Evolutionary conservation across 805 yeast genomes (phyloP), one percentile per base, ranked within the genome.

Genomic region (Myxozyma neglecta): DNA sequence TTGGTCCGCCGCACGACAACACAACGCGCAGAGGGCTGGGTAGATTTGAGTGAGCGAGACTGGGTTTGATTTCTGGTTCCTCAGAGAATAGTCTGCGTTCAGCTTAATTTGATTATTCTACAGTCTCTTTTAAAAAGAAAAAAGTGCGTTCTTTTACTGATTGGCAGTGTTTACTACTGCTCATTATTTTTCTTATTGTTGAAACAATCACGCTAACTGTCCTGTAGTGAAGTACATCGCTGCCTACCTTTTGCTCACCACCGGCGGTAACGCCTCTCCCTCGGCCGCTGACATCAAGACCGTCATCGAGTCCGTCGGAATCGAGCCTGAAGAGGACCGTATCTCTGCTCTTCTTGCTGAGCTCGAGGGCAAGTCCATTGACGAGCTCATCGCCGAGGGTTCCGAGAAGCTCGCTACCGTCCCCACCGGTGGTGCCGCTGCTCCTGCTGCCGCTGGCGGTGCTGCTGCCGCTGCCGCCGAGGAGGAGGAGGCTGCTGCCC

Each of bases 351-450:
- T 94, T 75, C 80, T 94, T 74, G 73, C 88, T 72, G 89, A 94
- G 75, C 84, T 94, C 74, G 94, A 90, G 80, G 99, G 98, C 81
- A 94, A 94, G 87, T 76, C 89, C 76, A 84, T 90, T 74, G 85
- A 81, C 72, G 97, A 69, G 74, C 86, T 94, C 81, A 86, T 94
- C 74, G 88, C 96, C 74, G 94, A 86, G 83, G 99, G 99, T 85
- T 81, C 88, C 81, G 81, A 88, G 82, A 94, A 94, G 85, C 89
- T 94, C 78, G 96, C 98, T 73, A 86, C 98, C 72, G 96, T 93
- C 71, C 97, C 98, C 81, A 74, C 97, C 75, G 97, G 97, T 80
- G 97, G 96, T 82, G 94, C 97, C 79, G 96, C 94, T 79, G 96
- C 94, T 79, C 85, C 90, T 75, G 81, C 94, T 73, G 85, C 87